These are phyloP conservation scores for Aureobasidium sp. DNA, from an alignment of 2,329 filamentous ascomycete genomes.

Conservation along the genomic window DNA sequence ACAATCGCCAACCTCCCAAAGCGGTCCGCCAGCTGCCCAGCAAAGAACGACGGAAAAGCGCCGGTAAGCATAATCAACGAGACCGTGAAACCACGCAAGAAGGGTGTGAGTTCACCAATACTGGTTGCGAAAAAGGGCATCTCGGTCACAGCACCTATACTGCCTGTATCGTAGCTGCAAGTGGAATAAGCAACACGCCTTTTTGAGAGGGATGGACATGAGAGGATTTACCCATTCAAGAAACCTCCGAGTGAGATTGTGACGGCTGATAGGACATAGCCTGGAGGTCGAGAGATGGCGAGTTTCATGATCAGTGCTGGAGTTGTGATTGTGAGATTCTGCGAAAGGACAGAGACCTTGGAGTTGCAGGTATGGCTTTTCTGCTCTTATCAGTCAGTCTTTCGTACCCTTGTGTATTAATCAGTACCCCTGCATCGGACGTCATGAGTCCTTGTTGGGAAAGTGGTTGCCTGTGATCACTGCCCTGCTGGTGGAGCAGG, in stretches of 20 bases:
- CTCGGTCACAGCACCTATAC: constrained; percentile 50
- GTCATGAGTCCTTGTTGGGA: not conserved
- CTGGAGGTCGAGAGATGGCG: constrained; percentile 4
- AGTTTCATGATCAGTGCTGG: not conserved
- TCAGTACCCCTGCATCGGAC: not conserved
- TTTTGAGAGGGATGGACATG: not conserved
- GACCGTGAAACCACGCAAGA: constrained; percentile 49
- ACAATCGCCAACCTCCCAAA: constrained; percentile 44
- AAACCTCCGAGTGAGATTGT: constrained; percentile 17
- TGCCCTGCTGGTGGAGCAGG: not conserved
- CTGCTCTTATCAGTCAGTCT: not conserved
- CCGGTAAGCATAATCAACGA: constrained; percentile 51
- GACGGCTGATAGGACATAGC: constrained; percentile 17
- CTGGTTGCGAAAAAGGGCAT: constrained; percentile 45
- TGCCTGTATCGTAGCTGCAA: constrained; percentile 40
- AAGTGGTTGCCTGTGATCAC: not conserved
- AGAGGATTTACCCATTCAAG: constrained; percentile 16
- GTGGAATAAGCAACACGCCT: not conserved
- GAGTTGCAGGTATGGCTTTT: not conserved
- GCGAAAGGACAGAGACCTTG: not conserved
- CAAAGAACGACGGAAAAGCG: constrained; percentile 46
- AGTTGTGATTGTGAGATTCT: not conserved
- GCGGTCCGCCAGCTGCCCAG: constrained; percentile 47
- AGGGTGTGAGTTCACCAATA: constrained; percentile 44
- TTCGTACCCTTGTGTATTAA: not conserved